Base-by-base conservation (phyloP, 108 stramenopile genomes). In the Epithemia pelagica region DNA sequence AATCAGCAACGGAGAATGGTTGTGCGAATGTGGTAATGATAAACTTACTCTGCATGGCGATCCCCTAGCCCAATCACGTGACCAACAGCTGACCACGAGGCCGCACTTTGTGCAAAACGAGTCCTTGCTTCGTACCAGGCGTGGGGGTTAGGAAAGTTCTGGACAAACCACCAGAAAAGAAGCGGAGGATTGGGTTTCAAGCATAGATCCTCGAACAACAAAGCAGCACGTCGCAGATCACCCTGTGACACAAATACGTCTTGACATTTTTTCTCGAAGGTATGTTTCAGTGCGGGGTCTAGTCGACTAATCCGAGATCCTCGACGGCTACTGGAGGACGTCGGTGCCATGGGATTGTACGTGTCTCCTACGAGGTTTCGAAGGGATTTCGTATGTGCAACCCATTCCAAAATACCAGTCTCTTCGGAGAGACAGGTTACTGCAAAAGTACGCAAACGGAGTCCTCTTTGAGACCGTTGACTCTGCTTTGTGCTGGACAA, bases 381-480 rank as follows among this genome's bases (percentile, higher is more conserved):
- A 61, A 99, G 61, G 1, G 91, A 82, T 37, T 81, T 75, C 7
- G 98, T 97, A 62, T 94, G 78, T 20, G 90, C 83, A 15, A 98
- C 97, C 99, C 99, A 99, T 73, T 99, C 99, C 19, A 98, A 68
- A 57, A 99, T 84, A 1, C 99, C 98, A 70, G 94, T 96, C 58
- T 97, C 97, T 79, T 99, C 99, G 52, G 94, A 90, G 25, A 99
- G 83, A 66, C 97, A 98, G 0, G 96, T 89, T 22, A 99, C 99
- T 19, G 96, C 86, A 74, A 95, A 99, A 8, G 99, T 99, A 1
- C 97, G 85, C 25, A 99, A 59, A 24, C 85, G 82, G 28, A 96
- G 72, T 29, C 87, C 81, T 24, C 95, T 74, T 18, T 26, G 30
- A 5, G 27, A 53, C 21, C 65, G 52, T 23, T 23, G 32, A n/a